phyloP scores from a whole-genome alignment of 192 early-diverging fungal species.

The Ambispora gerdemannii region DNA sequence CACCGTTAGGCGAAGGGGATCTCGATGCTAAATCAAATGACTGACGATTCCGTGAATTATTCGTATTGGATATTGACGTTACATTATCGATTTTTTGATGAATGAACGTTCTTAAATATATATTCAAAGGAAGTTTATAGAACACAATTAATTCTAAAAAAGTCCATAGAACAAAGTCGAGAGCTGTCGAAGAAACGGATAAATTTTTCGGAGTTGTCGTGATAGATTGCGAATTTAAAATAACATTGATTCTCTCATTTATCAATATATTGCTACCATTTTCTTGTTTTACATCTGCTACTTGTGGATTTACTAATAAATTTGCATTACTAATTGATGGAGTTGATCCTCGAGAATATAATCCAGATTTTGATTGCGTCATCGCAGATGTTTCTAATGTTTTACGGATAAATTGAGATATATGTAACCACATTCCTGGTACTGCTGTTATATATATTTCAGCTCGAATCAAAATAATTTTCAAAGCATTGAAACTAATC shows the following conservation, averaged over 20 bases:
- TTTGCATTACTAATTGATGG: conserved; percentile 28
- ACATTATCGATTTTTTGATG: conserved; percentile 23
- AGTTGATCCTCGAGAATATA: background rate
- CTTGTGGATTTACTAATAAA: conserved; percentile 13
- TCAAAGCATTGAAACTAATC: conserved; percentile 50
- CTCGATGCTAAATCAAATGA: background rate
- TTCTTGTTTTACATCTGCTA: background rate
- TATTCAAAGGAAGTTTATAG: conserved; percentile 44
- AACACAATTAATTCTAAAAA: conserved; percentile 52
- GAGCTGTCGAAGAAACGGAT: conserved; percentile 32
- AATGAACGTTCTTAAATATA: conserved; percentile 29
- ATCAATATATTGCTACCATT: too few relatives aligned
- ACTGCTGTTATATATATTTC: conserved; percentile 42
- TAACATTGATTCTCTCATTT: conserved; percentile 14
- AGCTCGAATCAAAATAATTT: conserved; percentile 52
- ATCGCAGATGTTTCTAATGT: conserved; percentile 29
- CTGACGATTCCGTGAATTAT: background rate
- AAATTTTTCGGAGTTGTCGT: too few relatives aligned
- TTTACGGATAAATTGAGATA: conserved; percentile 44
- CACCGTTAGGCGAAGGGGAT: background rate
- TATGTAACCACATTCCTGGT: conserved; percentile 48
- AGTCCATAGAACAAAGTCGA: conserved; percentile 50
- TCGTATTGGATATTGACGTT: background rate
- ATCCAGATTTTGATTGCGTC: conserved; percentile 11
- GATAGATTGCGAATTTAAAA: conserved; percentile 16